Evolutionary conservation across 2,329 filamentous ascomycete species (phyloP), one percentile per base, ranked within the genome.

Genomic region (Cercospora sp.): DNA sequence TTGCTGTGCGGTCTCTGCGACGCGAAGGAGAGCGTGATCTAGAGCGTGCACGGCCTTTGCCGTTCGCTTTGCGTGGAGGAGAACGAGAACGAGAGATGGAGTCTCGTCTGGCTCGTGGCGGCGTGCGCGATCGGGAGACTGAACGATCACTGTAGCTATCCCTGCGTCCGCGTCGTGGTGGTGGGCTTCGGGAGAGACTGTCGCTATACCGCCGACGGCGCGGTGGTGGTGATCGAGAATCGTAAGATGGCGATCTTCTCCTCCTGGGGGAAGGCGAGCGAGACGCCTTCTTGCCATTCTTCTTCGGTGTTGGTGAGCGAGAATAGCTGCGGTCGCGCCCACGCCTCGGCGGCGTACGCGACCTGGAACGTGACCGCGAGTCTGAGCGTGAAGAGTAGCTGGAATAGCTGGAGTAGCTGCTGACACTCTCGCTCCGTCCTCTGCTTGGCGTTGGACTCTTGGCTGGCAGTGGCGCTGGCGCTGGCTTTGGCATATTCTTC

Each of bases 401-500:
- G 0, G 90, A 93, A 77, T 93, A 94, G 80, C 90, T 93, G 0
- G 90, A 93, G 77, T 93, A 94, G 80, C 90, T 93, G 8, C 90
- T 93, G 9, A 89, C 88, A 71, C 84, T 85, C 64, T 82, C 83
- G 57, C 91, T 90, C 0, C 89, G 89, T 12, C 73, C 71, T 58
- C 75, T 70, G 69, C 90, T 89, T 60, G 88, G 84, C 31, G 81
- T 80, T 36, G 83, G 82, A 42, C 74, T 75, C 36, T 72, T 72
- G 8, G 75, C 75, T 23, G 88, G 84, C 1, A 91, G 82, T 1
- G 92, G 88, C 5, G 91, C 91, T 26, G 91, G 82, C 1, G 91
- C 86, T 2, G 94, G 93, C 78, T 96, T 95, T 12, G 94, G 94
- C 80, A 96, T 88, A 76, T 93, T 97, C 78, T 94, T 91, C 66